Evolutionary conservation across 768 basidiomycete genomes (phyloP).

Genomic region (Leccinum imitatum): DNA sequence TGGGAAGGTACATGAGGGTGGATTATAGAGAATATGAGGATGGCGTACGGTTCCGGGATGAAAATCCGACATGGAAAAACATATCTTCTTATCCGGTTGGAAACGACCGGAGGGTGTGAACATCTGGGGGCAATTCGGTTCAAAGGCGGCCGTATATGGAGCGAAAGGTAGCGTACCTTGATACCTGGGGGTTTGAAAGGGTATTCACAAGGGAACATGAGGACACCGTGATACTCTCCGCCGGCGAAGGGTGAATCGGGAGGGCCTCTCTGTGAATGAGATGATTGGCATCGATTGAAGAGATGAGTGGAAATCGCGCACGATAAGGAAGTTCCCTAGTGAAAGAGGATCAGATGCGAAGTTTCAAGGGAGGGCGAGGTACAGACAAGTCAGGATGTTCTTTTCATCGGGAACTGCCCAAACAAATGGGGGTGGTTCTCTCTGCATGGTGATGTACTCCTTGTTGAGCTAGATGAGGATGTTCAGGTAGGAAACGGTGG

Average conservation of each 20-base stretch:
- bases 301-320: slow-evolving; percentile 37
- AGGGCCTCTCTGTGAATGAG: slow-evolving; percentile 71
- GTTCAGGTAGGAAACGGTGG: slow-evolving; percentile 3
- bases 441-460: slow-evolving; percentile 92
- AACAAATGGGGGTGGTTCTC: slow-evolving; percentile 91
- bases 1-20: slow-evolving; percentile 1
- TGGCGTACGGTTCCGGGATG: slow-evolving; percentile 80
- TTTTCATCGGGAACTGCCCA: slow-evolving; percentile 97
- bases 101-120: slow-evolving; percentile 89
- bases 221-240: slow-evolving; percentile 92
- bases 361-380: slow-evolving; percentile 5
- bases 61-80: slow-evolving; percentile 97
- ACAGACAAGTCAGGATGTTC: slow-evolving; percentile 93
- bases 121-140: slow-evolving; percentile 55
- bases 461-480: slow-evolving; percentile 60
- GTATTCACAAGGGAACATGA: slow-evolving; percentile 92
- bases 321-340: slow-evolving; percentile 93
- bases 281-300: slow-evolving; percentile 8
- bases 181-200: slow-evolving; percentile 97
- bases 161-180: slow-evolving; percentile 56
- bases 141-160: slow-evolving; percentile 4
- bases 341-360: slow-evolving; percentile 9
- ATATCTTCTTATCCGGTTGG: slow-evolving; percentile 92
- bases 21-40: not conserved
- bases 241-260: slow-evolving; percentile 88